Percentiles rank a stretch among this genome's conserved stretches.
phyloP scores from a whole-genome alignment of 805 yeast genomes.

The Yamadazyma philogaea region DNA sequence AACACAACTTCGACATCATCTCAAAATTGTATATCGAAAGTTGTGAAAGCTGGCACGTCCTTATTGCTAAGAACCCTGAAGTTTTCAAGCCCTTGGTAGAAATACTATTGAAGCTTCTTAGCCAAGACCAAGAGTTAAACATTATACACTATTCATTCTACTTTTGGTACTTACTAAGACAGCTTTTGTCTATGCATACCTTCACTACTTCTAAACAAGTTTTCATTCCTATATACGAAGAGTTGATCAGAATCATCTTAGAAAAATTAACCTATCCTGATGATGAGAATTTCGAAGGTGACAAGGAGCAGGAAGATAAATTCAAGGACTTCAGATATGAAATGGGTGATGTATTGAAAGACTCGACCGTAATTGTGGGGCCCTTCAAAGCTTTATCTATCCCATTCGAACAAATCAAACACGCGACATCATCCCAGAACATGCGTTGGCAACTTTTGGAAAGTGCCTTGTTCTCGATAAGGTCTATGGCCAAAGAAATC shows the following conservation, averaged over 20 bases:
- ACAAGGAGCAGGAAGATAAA: constrained; percentile 83
- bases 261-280: constrained; percentile 74
- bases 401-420: constrained; percentile 62
- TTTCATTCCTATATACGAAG: constrained; percentile 53
- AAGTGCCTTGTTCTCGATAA: constrained; percentile 82
- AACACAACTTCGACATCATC: constrained; percentile 65
- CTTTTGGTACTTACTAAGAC: constrained; percentile 85
- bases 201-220: constrained; percentile 50
- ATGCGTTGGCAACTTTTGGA: constrained; percentile 80
- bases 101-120: constrained; percentile 65
- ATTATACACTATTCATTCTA: constrained; percentile 86
- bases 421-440: constrained; percentile 31
- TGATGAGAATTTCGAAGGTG: constrained; percentile 49
- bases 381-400: constrained; percentile 63
- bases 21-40: constrained; percentile 85
- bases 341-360: constrained; percentile 96
- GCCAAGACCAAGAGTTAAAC: constrained; percentile 79
- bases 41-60: constrained; percentile 92
- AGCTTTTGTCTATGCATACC: constrained; percentile 58
- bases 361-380: constrained; percentile 90
- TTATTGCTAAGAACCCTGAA: constrained; percentile 71
- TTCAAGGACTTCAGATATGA: constrained; percentile 93
- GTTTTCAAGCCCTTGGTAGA: constrained; percentile 68
- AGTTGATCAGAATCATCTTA: constrained; percentile 59
- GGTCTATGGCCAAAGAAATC: constrained; percentile 94